These are phyloP conservation scores for Gaultheria prostrata DNA, from an alignment of 148 eudicot species.

Conservation along the genomic window DNA sequence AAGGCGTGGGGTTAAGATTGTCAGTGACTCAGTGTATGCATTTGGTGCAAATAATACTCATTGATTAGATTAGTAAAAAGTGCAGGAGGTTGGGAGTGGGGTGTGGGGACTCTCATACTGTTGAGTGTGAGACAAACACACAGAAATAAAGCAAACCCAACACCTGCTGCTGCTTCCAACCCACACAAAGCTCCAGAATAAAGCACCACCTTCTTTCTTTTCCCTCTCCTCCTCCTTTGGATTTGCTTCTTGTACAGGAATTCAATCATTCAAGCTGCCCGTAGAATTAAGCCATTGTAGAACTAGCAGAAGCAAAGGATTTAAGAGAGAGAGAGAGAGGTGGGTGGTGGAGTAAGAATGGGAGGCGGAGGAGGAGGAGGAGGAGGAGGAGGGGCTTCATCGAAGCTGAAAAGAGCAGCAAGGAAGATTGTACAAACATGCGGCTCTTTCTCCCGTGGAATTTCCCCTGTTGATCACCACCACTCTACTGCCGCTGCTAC, in stretches of 20 bases:
- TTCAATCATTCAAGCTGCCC: too few species aligned
- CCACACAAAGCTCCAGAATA: background rate
- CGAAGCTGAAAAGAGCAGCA: conserved; percentile 32
- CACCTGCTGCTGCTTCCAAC: conserved; percentile 7
- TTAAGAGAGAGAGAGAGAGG: background rate
- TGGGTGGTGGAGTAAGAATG: background rate
- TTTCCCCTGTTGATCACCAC: conserved; percentile 15
- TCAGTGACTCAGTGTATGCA: background rate
- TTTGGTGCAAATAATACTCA: background rate
- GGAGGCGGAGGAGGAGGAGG: conserved; percentile 23
- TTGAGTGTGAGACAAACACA: conserved; percentile 1
- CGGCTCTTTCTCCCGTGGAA: conserved; percentile 31
- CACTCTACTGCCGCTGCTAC: conserved; percentile 3
- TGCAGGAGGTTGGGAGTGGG: background rate
- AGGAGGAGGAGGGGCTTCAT: conserved; percentile 29
- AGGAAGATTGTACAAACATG: conserved; percentile 41
- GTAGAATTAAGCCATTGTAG: background rate
- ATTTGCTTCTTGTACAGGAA: background rate
- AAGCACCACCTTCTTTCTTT: background rate
- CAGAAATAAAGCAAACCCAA: background rate
- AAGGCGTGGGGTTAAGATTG: background rate
- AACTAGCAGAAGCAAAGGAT: background rate
- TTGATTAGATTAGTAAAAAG: background rate
- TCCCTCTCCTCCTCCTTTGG: background rate
- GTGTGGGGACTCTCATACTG: background rate